Conservation (phyloP, 2,329 filamentous ascomycete species). For the Neopestalotiopsis rosae region DNA sequence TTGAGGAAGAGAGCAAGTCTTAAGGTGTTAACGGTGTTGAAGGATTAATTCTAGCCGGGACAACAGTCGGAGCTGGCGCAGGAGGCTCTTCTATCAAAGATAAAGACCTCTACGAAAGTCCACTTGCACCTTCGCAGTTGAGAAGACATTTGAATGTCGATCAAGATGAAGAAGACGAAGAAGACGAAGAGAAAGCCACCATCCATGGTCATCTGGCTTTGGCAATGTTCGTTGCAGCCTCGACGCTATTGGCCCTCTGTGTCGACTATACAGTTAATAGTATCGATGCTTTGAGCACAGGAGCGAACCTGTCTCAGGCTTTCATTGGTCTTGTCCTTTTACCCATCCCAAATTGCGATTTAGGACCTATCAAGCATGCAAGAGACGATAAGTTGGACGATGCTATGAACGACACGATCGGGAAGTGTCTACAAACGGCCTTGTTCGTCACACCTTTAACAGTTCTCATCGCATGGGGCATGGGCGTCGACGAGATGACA, state of each 20-base stretch:
- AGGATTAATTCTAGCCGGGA: no score
- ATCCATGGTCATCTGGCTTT: neutral
- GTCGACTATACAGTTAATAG: slow-evolving; percentile 5
- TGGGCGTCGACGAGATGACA: slow-evolving; percentile 1
- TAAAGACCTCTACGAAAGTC: no score
- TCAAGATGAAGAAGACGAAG: no score
- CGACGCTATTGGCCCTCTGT: neutral
- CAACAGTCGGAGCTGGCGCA: no score
- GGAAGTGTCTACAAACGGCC: slow-evolving; percentile 5
- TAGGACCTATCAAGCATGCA: neutral
- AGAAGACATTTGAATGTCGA: no score
- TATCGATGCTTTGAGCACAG: neutral
- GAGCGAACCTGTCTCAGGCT: neutral
- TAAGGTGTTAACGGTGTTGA: no score
- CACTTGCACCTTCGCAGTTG: no score
- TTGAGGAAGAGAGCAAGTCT: no score
- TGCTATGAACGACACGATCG: slow-evolving; percentile 6
- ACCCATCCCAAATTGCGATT: neutral
- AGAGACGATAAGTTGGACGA: neutral
- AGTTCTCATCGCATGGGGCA: neutral
- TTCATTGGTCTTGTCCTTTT: slow-evolving; percentile 11
- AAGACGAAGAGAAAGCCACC: neutral
- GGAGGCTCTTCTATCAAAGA: no score
- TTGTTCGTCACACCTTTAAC: neutral
- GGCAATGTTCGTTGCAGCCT: neutral